Percentiles rank a stretch among this genome's conserved stretches.
Conservation (phyloP, 1,284 basidiomycete genomes). For the Ustilago shanxiensis region DNA sequence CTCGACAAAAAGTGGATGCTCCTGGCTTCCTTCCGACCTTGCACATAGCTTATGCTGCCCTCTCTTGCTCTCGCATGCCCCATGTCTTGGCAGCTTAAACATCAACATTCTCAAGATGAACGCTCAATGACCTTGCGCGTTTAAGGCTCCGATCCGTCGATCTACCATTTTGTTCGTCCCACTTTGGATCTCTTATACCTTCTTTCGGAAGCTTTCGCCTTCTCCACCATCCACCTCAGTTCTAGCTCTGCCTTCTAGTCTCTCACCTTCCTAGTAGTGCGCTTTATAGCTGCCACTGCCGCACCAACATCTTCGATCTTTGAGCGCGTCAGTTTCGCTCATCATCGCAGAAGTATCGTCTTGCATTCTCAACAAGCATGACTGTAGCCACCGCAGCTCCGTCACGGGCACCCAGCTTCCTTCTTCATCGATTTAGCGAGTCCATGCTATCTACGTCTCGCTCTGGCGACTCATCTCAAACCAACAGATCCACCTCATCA, state of each 20-base stretch:
- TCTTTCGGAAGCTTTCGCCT: slow-evolving; percentile 2
- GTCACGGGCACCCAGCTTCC: slow-evolving; percentile 17
- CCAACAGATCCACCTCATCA: slow-evolving; percentile 2
- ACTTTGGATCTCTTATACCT: background rate
- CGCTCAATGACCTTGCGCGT: slow-evolving; percentile 8
- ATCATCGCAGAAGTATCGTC: background rate
- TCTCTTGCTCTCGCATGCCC: background rate
- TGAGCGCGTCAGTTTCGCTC: background rate
- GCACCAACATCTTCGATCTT: background rate
- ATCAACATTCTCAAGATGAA: slow-evolving; percentile 2
- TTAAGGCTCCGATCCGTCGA: slow-evolving; percentile 17
- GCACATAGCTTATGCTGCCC: background rate
- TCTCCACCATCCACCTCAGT: background rate
- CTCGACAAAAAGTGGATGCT: slow-evolving; percentile 11
- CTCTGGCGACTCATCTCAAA: slow-evolving; percentile 13
- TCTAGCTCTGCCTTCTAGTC: background rate
- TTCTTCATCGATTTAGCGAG: slow-evolving; percentile 21
- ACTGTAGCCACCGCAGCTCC: slow-evolving; percentile 23
- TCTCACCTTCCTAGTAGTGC: too few relatives aligned
- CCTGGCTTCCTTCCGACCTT: background rate
- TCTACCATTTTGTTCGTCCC: background rate
- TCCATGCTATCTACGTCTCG: slow-evolving; percentile 21
- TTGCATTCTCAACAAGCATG: slow-evolving; percentile 6
- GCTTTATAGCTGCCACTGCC: too few relatives aligned
- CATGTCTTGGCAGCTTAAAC: slow-evolving; percentile 3